A percentile compares a stretch with the other conserved stretches of the same genome.
Evolutionary conservation across 1,139 yeast species (phyloP).

Genomic region (Eremothecium cymbalariae): DNA sequence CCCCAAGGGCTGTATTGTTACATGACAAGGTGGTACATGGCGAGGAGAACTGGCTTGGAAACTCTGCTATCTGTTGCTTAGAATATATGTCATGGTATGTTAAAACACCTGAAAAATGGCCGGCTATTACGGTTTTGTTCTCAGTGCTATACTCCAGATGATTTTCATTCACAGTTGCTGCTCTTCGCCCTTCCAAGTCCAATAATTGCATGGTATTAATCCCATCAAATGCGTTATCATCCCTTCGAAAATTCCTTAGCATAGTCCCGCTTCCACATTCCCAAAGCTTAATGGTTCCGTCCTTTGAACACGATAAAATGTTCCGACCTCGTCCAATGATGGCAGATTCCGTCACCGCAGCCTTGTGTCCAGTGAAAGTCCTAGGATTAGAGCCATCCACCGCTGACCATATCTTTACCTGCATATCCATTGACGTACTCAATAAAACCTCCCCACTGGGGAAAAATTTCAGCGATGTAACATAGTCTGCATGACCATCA

Average conservation of each 20-base stretch:
- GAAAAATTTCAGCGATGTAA: conserved; percentile 39
- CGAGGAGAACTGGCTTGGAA: conserved; percentile 18
- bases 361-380: conserved; percentile 41
- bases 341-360: conserved; percentile 39
- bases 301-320: conserved; percentile 44
- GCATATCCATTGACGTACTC: conserved; percentile 49
- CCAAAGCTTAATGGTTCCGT: conserved; percentile 55
- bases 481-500: conserved; percentile 43
- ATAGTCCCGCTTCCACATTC: conserved; percentile 52
- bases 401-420: conserved; percentile 49
- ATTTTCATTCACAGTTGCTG: conserved; percentile 1
- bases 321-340: conserved; percentile 60
- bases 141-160: conserved; percentile 36
- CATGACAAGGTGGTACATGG: conserved; percentile 18
- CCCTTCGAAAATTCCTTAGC: conserved; percentile 36
- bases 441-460: conserved; percentile 55
- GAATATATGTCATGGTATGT: conserved; percentile 34
- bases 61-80: conserved; percentile 19
- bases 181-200: not conserved
- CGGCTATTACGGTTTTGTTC: conserved; percentile 38
- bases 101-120: conserved; percentile 44
- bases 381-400: conserved; percentile 43
- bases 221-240: conserved; percentile 33
- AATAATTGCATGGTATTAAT: conserved; percentile 23
- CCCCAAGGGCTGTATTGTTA: conserved; percentile 12